Evolutionary conservation across 225 moss, liverwort and hornwort genomes (phyloP).

Genomic region (Thuidium tamariscinum): DNA sequence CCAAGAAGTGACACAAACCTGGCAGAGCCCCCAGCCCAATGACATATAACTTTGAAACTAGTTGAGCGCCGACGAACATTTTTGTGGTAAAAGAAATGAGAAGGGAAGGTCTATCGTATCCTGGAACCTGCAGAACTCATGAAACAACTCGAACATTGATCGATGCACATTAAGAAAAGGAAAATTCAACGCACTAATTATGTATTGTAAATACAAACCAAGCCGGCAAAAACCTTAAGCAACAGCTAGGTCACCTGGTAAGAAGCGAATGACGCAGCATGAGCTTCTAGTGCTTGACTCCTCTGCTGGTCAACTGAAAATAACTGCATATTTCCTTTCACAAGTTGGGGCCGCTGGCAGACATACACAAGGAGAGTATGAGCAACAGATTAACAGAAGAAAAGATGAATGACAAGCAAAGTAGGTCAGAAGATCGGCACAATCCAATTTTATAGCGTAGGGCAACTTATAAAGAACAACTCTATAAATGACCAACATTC

Average conservation of each 20-base stretch:
- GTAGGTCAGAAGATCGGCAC: not conserved
- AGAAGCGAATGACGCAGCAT: constrained; percentile 86
- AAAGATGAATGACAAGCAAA: not conserved
- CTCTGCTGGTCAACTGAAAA: constrained; percentile 95
- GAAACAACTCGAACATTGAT: constrained; percentile 8
- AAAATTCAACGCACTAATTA: not conserved
- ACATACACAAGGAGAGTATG: not conserved
- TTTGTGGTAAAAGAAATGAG: constrained; percentile 26
- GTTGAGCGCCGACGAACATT: constrained; percentile 16
- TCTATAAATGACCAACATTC: not conserved
- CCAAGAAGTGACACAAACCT: constrained; percentile 12
- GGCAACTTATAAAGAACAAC: not conserved
- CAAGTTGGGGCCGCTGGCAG: constrained; percentile 84
- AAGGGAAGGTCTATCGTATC: constrained; percentile 1
- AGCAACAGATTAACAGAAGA: not conserved
- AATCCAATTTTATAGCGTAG: not conserved
- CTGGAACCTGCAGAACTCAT: constrained; percentile 31
- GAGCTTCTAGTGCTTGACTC: constrained; percentile 94
- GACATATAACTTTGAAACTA: constrained; percentile 21
- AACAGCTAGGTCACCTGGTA: constrained; percentile 49
- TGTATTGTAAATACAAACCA: not conserved
- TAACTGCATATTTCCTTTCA: constrained; percentile 95
- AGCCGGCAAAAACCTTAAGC: not conserved
- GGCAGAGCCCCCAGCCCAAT: constrained; percentile 27
- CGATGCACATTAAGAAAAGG: not conserved